Base-by-base conservation (phyloP, 228 moss, liverwort and hornwort species). In the Sphagnum fallax region DNA sequence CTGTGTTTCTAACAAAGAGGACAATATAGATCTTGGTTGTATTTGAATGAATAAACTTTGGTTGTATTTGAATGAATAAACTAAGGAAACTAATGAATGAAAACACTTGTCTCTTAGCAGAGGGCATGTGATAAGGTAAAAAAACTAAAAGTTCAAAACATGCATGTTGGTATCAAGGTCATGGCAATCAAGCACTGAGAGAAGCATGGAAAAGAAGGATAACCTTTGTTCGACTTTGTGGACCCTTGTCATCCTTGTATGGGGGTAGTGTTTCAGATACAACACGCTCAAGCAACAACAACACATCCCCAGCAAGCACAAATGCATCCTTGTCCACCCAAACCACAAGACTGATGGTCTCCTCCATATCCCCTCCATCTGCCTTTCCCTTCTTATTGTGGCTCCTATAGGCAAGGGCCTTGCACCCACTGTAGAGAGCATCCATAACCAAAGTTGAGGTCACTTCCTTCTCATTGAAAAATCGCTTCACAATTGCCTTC, bases 321-420 rank as follows among this genome's bases (percentile, higher is more conserved):
- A 98, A 98, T 50, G 90, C 91, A 84, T 98, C 98, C 76, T 98
- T 98, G 73, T 98, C 98, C 52, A 98, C 98, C 91, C 88, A 98
- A 53, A 98, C 98, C 73, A 98, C 77, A 59, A 94, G 98, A 73
- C 86, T 89, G 59, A 91, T 73, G 5, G 87, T 77, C 75, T 98
- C 94, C 70, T 98, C 98, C 84, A 90, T 72, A 71, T 93, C 92
- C 71, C 90, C 94, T 53, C 98, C 98, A 70, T 88, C 90, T 51
- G 87, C 86, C 74, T 94, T 98, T 59, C 94, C 92, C 79, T 94
- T 98, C 87, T 94, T 98, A 50, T 94, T 98, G 71, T 87, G 85
- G 72, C 94, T 98, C 69, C 90, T 85, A 65, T 98, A 98, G 75
- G 93, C 98, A 49, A 98, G 86, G 53, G 98, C 92, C 81, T 90